Evolutionary conservation across 106 monocot species (phyloP).

Genomic region (Allium fistulosum): DNA sequence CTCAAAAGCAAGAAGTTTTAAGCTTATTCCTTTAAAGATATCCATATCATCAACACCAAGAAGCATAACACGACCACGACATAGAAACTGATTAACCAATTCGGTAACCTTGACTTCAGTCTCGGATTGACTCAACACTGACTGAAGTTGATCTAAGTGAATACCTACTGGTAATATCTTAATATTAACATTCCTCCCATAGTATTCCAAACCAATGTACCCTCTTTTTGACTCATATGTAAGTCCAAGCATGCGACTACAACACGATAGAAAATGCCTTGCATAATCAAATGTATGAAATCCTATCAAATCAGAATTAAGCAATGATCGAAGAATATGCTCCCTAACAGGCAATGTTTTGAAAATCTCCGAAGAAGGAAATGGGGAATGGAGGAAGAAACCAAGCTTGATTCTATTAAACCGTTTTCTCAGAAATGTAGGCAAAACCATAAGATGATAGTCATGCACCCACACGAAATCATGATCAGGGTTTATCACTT

Average conservation of each 20-base stretch:
- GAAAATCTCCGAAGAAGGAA: constrained; percentile 70
- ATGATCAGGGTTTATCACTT: constrained; percentile 59
- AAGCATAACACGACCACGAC: constrained; percentile 28
- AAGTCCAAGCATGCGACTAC: constrained; percentile 65
- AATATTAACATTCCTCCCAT: constrained; percentile 52
- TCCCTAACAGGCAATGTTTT: constrained; percentile 49
- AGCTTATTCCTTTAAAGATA: constrained; percentile 68
- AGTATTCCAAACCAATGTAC: constrained; percentile 67
- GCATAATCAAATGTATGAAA: constrained; percentile 83
- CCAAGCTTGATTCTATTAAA: constrained; percentile 68
- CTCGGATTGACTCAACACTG: constrained; percentile 33
- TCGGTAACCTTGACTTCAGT: constrained; percentile 37
- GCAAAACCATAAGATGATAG: constrained; percentile 72
- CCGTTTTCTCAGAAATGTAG: constrained; percentile 65
- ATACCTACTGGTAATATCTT: constrained; percentile 76
- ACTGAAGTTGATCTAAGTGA: constrained; percentile 58
- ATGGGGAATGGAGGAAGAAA: constrained; percentile 69
- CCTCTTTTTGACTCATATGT: constrained; percentile 58
- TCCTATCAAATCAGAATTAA: constrained; percentile 61
- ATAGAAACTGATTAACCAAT: constrained; percentile 35
- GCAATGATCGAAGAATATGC: constrained; percentile 48
- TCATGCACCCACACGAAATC: constrained; percentile 79
- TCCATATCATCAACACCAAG: constrained; percentile 78
- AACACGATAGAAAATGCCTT: constrained; percentile 67
- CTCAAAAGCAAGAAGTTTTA: constrained; percentile 63